These are phyloP conservation scores for Solanum sitiens DNA, from an alignment of 257 asterid species.

Conservation along the genomic window DNA sequence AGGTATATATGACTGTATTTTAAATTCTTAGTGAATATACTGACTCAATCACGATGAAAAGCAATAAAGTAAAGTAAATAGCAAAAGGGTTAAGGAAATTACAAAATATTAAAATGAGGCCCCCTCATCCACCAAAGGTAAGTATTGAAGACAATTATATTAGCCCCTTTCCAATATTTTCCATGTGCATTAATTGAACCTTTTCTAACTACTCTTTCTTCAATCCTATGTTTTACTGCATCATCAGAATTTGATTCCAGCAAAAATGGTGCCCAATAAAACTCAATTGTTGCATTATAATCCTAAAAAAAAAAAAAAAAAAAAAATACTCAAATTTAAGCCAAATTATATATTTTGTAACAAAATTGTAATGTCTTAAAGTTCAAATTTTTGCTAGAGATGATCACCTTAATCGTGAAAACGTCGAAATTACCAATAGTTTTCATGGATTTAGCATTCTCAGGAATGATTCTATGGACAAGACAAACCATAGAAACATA, in stretches of 20 bases:
- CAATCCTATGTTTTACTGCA: slow-evolving; percentile 33
- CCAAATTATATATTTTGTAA: neutral
- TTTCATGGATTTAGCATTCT: slow-evolving; percentile 45
- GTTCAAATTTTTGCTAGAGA: neutral
- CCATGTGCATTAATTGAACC: slow-evolving; percentile 63
- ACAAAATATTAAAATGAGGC: slow-evolving; percentile 37
- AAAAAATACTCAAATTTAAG: neutral
- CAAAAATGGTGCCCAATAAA: slow-evolving; percentile 79
- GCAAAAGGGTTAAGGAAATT: neutral
- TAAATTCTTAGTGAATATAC: neutral
- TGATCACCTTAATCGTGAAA: slow-evolving; percentile 60
- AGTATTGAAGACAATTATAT: slow-evolving; percentile 69
- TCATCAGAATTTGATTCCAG: slow-evolving; percentile 77
- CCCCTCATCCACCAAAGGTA: slow-evolving; percentile 81
- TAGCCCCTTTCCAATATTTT: slow-evolving; percentile 52
- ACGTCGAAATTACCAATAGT: slow-evolving; percentile 22
- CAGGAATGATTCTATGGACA: slow-evolving; percentile 42
- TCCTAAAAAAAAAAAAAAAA: slow-evolving; percentile 14
- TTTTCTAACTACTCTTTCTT: slow-evolving; percentile 38
- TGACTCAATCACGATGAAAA: neutral
- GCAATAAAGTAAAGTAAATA: neutral
- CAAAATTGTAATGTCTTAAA: neutral
- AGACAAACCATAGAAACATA: slow-evolving; percentile 66
- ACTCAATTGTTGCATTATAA: slow-evolving; percentile 65
- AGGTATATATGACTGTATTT: neutral